Evolutionary conservation across 73 alveolate species (phyloP), one percentile per base, ranked within the genome.

Genomic region (Stentor roeselii): DNA sequence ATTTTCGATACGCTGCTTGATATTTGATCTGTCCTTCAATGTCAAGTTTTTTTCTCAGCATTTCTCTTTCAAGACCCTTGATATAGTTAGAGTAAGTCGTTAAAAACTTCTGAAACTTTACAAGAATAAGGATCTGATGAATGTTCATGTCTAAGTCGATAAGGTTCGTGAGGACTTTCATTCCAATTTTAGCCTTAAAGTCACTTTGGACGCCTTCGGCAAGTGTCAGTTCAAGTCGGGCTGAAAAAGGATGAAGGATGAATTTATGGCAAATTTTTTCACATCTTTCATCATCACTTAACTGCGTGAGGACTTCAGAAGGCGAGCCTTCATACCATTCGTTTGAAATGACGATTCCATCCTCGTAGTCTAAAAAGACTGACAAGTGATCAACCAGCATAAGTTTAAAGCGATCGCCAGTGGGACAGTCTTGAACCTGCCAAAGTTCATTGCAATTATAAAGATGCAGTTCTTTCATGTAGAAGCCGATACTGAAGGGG

Each of bases 401-500:
- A 37, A 86, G 76, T 74, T 88, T 88, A 41, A 60, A 59, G n/a
- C n/a, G n/a, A 59, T 84, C 42, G 6, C 78, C 93, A 30, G 59
- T 27, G n/a, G 77, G 88, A n/a, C 86, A 14, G 27, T 82, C 80
- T 59, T 77, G 78, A 27, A 50, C 86, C 15, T 30, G 60, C 96
- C 93, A 90, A 39, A 82, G 78, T 3, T 78, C 87, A 75, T 88
- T 78, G 67, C 90, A 83, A 76, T 93, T 88, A 35, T 32, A 31
- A 32, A 87, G 85, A n/a, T 35, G 42, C 30, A 87, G 42, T 11
- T 83, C 58, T n/a, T 83, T 82, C 2, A 87, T 15, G 31, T 39
- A 30, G 3, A 88, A 50, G 3, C 93, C 93, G 11, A 90, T 42
- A 3, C 88, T 83, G 34, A 77, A 88, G 1, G 96, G 92, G 41